Conservation (phyloP, 78 protist genomes). For the Protostelium mycophagum region DNA sequence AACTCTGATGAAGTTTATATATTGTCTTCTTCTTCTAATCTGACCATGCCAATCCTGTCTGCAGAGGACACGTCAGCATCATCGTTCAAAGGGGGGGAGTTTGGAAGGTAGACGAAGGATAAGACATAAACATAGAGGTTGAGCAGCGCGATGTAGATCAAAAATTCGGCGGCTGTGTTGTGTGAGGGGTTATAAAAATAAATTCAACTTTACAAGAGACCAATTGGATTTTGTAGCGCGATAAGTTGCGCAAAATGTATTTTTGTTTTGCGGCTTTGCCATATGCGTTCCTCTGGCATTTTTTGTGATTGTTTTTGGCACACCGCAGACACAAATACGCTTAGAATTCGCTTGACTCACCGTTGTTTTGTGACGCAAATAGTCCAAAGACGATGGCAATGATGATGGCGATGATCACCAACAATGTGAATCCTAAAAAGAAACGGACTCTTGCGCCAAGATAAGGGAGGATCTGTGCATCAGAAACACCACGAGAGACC, state of each 20-base stretch:
- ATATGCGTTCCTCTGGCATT: too few species aligned
- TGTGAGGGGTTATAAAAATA: too few species aligned
- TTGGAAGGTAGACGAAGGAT: background rate
- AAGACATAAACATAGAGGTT: background rate
- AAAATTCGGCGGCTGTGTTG: background rate
- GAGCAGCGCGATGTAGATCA: background rate
- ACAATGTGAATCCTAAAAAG: background rate
- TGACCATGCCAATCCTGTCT: background rate
- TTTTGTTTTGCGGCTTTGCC: too few species aligned
- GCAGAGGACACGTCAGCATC: background rate
- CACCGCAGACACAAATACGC: too few species aligned
- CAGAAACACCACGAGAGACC: background rate
- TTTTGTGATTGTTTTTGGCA: too few species aligned
- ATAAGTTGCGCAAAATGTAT: too few species aligned
- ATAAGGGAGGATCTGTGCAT: background rate
- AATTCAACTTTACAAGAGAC: too few species aligned
- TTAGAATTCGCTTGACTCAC: background rate
- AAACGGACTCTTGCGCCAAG: background rate
- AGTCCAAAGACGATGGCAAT: background rate
- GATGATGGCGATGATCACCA: background rate
- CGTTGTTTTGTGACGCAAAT: background rate
- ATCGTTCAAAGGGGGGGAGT: background rate
- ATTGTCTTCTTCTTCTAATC: background rate
- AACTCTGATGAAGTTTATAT: too few species aligned
- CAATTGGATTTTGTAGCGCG: too few species aligned